Evolutionary conservation across 73 alveolate genomes (phyloP), one percentile per base, ranked within the genome.

Genomic region (Stentor roeselii): DNA sequence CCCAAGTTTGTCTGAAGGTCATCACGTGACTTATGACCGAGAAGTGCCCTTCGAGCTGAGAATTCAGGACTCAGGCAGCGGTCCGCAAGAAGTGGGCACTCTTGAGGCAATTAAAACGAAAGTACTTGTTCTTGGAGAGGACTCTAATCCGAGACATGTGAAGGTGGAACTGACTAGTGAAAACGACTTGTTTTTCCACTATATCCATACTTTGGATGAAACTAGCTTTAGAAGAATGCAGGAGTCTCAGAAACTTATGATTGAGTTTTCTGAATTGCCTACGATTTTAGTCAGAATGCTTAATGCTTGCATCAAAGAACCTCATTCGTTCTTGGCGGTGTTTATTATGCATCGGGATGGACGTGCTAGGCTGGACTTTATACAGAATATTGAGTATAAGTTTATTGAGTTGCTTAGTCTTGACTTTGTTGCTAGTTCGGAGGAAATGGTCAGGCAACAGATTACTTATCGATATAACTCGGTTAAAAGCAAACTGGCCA

Each of bases 1-100:
- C 84, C 99, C 99, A 0, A 88, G 98, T 76, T n/a, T n/a, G n/a
- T n/a, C n/a, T n/a, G n/a, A 87, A 59, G 98, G 98, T 0, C 98
- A 92, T 84, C 85, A 88, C 59, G 84, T 93, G 14, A 78, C 86
- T 27, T 93, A 88, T 76, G 98, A 93, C 82, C 92, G 96, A 76
- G 98, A 93, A 60, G 94, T 86, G 11, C 98, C 98, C 4, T 93
- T 93, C 75, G 98, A 93, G 82, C 85, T 93, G 77, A 86, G 98
- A 67, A 93, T 93, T 60, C 92, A 93, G 88, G 98, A 36, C 30
- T 1, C 58, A 15, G 60, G 34, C 80, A 6, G 15, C n/a, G n/a
- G n/a, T n/a, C n/a, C n/a, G n/a, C n/a, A n/a, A n/a, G n/a, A n/a
- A n/a, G n/a, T n/a, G n/a, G n/a, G n/a, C n/a, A n/a, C n/a, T n/a